Base-by-base conservation (phyloP, 2,329 filamentous ascomycete species). In the Curvularia verruculosa region DNA sequence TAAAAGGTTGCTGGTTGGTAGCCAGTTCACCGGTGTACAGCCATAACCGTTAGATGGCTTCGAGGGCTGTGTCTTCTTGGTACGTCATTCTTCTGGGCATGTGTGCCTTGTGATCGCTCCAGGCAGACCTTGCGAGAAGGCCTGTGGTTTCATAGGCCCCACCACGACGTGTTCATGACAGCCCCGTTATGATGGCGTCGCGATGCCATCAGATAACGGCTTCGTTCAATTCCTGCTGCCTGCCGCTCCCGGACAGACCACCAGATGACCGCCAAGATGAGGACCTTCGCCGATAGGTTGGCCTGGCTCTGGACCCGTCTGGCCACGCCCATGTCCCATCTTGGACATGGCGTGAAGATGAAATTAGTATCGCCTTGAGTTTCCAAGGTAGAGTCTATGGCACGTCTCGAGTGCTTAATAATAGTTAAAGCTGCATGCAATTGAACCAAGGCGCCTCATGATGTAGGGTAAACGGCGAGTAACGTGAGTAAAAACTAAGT, bases 1-100 rank as follows among this genome's bases (percentile, higher is more conserved):
- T 12, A 10, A 51, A 13, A 45, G n/a, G 28, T 45, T 34, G 24
- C 15, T 13, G 39, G 54, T 60, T 63, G 57, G 56, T 50, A 49
- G 44, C 58, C 56, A 49, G 49, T 59, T 72, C 64, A 73, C 71
- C 71, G 72, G 70, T 67, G 59, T 54, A 63, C 64, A 55, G 55
- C 64, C 59, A 55, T 49, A 66, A n/a, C 52, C 50, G 63, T 56
- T 47, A 9, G 41, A 34, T 29, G 53, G 61, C 60, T 56, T 50
- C 46, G 40, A 60, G 45, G 65, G 66, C 66, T 68, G 61, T 68
- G 68, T 60, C 39, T 47, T 52, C 56, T 59, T 49, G 50, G 60
- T 60, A 65, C 63, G 63, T 70, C 65, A 61, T 65, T 51, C 23
- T 58, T 58, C 60, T 63, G 61, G 47, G 47, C 51, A 23, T 48